A percentile compares a stretch with the other conserved stretches of the same genome.
Evolutionary conservation across 768 basidiomycete species (phyloP).

Genomic region (Kondoa subrosea): DNA sequence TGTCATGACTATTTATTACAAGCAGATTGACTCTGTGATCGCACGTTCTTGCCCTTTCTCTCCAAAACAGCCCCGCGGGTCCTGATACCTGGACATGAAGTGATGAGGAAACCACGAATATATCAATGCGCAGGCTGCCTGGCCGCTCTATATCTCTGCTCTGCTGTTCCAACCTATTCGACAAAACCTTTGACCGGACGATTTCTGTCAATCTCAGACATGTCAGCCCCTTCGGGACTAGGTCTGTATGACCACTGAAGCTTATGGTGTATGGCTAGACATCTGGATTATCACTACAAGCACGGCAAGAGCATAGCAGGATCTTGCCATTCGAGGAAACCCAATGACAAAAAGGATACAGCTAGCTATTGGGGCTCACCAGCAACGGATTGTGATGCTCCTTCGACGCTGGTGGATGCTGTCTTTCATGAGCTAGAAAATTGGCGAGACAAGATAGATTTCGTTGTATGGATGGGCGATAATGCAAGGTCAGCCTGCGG

Average conservation of each 20-base stretch:
- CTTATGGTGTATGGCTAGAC: too few species aligned
- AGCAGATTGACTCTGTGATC: too few species aligned
- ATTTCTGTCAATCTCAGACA: conserved; percentile 67
- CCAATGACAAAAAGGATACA: conserved; percentile 27
- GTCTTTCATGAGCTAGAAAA: conserved; percentile 66
- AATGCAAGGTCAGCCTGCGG: conserved; percentile 35
- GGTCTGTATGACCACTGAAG: too few species aligned
- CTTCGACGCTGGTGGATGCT: conserved; percentile 56
- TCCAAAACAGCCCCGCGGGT: too few species aligned
- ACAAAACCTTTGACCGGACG: conserved; percentile 36
- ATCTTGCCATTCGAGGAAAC: conserved; percentile 45
- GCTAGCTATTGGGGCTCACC: conserved; percentile 53
- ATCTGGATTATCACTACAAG: conserved; percentile 56
- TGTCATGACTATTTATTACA: too few species aligned
- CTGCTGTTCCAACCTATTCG: not conserved
- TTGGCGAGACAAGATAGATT: conserved; percentile 72
- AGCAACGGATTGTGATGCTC: conserved; percentile 67
- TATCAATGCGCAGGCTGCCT: too few species aligned
- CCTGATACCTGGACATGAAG: too few species aligned
- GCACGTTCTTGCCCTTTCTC: too few species aligned
- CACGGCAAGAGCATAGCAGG: conserved; percentile 41
- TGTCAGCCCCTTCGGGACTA: too few species aligned
- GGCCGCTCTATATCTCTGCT: too few species aligned
- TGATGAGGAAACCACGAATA: too few species aligned
- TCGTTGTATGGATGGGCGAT: conserved; percentile 57